Evolutionary conservation across 2,329 filamentous ascomycete genomes (phyloP), one percentile per base, ranked within the genome.

Genomic region (Cryphonectria nitschkei): DNA sequence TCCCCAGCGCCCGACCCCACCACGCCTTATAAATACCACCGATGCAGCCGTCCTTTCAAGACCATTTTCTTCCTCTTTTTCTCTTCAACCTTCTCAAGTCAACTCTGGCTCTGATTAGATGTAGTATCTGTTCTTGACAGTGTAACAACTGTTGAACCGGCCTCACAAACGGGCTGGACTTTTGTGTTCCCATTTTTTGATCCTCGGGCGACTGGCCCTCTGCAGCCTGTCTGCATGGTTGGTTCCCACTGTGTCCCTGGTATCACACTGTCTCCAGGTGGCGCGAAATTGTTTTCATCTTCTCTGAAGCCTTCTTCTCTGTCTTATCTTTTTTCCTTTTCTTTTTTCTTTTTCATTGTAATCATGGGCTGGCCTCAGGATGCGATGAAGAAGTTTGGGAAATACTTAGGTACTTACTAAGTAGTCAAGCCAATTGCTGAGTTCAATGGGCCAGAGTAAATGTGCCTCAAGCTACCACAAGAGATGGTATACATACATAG

Each of bases 41-140:
- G 32, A 8, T 26, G 22, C n/a, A 13, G 3, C 22, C 22, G 2
- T n/a, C n/a, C 50, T 13, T 9, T 13, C n/a, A 1, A 26, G 8
- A 26, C 41, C 5, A 54, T 14, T 9, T 13, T 2, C 16, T 58
- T 11, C n/a, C 26, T 56, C n/a, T 26, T 52, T 26, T 58, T 41
- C 6, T 26, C n/a, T 68, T 29, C 50, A 61, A 63, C 26, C 67
- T 68, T 68, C 43, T 68, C 67, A 62, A 50, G 67, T 68, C 67
- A 39, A 41, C 3, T n/a, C 11, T 50, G 58, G 67, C 67, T 68
- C 19, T 62, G 67, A 68, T 68, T 62, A 63, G 67, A 68, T 68
- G 67, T 68, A 68, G 67, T 68, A 68, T 68, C 67, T 68, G 67
- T 68, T 68, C 67, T 68, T 68, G 19, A 52, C 58, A 68, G 67